Evolutionary conservation across 2,329 filamentous ascomycete genomes (phyloP).

Genomic region (Clathrospora elynae): DNA sequence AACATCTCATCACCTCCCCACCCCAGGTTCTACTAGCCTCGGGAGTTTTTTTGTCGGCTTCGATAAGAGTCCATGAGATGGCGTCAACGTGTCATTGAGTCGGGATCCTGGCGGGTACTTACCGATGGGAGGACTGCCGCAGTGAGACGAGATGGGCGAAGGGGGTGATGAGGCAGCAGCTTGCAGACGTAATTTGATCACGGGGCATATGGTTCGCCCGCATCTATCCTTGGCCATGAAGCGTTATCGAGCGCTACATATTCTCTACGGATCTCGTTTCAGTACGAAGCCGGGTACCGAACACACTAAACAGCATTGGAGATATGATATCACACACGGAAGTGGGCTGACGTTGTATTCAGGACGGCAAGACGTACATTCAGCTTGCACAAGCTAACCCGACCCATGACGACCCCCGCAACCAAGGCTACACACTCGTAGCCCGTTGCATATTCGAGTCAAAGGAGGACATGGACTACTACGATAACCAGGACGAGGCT

Average conservation of each 20-base stretch:
- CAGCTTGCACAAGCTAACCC: conserved; percentile 61
- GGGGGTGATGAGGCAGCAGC: conserved; percentile 19
- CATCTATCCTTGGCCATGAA: conserved; percentile 4
- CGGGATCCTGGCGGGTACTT: conserved; percentile 12
- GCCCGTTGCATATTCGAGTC: conserved; percentile 67
- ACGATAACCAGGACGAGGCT: conserved; percentile 64
- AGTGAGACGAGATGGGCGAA: conserved; percentile 12
- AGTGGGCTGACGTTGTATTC: conserved; percentile 15
- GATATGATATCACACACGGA: neutral
- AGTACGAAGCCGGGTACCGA: too few species aligned
- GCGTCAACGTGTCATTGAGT: conserved; percentile 7
- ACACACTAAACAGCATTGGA: too few species aligned
- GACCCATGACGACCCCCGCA: conserved; percentile 62
- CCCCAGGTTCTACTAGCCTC: conserved; percentile 15
- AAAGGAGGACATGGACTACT: conserved; percentile 71
- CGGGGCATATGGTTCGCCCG: conserved; percentile 8
- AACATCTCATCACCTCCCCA: conserved; percentile 22
- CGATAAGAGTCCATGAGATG: conserved; percentile 5
- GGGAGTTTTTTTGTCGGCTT: conserved; percentile 9
- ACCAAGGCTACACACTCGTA: conserved; percentile 68
- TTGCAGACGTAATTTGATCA: conserved; percentile 2
- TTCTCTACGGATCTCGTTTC: too few species aligned
- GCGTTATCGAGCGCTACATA: too few species aligned
- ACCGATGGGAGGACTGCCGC: conserved; percentile 7
- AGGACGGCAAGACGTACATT: conserved; percentile 76